Evolutionary conservation across 805 yeast species (phyloP), one percentile per base, ranked within the genome.

Genomic region (Saccharomycopsis sp.): DNA sequence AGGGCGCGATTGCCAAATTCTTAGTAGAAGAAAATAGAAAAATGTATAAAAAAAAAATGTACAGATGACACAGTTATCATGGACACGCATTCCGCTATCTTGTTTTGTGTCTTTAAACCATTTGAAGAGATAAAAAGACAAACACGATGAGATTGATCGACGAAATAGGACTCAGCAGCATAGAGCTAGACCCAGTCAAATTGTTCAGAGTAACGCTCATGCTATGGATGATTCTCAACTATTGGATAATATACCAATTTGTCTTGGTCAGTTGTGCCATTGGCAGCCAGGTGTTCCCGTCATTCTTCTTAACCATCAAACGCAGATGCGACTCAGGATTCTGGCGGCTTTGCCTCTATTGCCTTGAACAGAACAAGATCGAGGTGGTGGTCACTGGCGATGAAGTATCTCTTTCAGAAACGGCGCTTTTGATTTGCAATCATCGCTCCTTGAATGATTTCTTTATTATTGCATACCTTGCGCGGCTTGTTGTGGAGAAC

Each of bases 391-490:
- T 45, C 10, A 45, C 49, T 19, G 49, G 49, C 2, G 49, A 45
- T 18, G 43, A 35, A 13, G 7, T 45, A 5, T 19, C 19, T 16
- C 20, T 21, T 16, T 35, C 34, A 18, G 49, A 45, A 19, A 35
- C 46, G 12, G 43, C 49, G 6, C 9, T 45, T 16, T 21, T 45
- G 4, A 30, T 45, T 4, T 15, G 42, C 21, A 43, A 45, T 23
- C 49, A 46, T 21, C 36, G 43, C 10, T 39, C 45, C 2, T 17
- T 46, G 8, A 39, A 34, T 25, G 49, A 46, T 30, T 46, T 43
- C 29, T 32, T 46, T 6, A 36, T 41, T 6, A 22, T 46, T 18
- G 39, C 45, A 4, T 46, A 46, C 17, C 34, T 46, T n/a, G 39
- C 45, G 6, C 18, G 48, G 18, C 5, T 27, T 2, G 6, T 20